These are phyloP conservation scores for Wickerhamiella musiphila DNA, from an alignment of 805 yeast species.

Conservation along the genomic window DNA sequence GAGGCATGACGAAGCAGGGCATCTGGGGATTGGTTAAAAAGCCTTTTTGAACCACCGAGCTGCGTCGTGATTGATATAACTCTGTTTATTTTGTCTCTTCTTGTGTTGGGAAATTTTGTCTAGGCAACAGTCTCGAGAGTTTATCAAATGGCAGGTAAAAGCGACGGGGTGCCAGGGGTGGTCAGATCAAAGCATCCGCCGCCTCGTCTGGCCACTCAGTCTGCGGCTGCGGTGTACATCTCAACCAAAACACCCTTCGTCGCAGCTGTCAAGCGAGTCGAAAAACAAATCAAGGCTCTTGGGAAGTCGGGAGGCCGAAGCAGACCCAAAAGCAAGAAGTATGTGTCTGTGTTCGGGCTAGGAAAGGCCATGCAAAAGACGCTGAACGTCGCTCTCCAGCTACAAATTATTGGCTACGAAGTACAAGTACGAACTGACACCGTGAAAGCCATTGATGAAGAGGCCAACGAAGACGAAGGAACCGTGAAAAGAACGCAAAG, in stretches of 20 bases:
- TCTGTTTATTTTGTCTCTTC: no score
- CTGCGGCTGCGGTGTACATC: constrained; percentile 32
- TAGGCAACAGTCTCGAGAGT: neutral
- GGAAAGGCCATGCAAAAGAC: constrained; percentile 55
- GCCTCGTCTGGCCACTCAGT: constrained; percentile 28
- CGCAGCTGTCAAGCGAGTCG: constrained; percentile 51
- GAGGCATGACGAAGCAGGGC: no score
- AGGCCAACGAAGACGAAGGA: constrained; percentile 20
- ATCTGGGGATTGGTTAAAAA: no score
- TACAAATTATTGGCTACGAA: constrained; percentile 31
- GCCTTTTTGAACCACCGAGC: no score
- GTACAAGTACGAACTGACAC: constrained; percentile 50
- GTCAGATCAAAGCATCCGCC: constrained; percentile 11
- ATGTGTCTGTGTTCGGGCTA: constrained; percentile 51
- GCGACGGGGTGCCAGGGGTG: neutral
- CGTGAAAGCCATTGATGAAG: constrained; percentile 57
- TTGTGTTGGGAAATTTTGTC: neutral
- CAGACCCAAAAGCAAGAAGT: constrained; percentile 27
- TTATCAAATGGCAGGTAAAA: neutral
- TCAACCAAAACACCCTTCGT: constrained; percentile 55
- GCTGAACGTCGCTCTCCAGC: constrained; percentile 42
- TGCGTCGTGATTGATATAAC: no score
- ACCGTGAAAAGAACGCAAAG: constrained; percentile 23
- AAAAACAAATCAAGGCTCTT: constrained; percentile 32
- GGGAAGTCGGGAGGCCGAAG: no score